phyloP scores from a whole-genome alignment of 2,329 filamentous ascomycete species.

The Hymenoscyphus linearis region DNA sequence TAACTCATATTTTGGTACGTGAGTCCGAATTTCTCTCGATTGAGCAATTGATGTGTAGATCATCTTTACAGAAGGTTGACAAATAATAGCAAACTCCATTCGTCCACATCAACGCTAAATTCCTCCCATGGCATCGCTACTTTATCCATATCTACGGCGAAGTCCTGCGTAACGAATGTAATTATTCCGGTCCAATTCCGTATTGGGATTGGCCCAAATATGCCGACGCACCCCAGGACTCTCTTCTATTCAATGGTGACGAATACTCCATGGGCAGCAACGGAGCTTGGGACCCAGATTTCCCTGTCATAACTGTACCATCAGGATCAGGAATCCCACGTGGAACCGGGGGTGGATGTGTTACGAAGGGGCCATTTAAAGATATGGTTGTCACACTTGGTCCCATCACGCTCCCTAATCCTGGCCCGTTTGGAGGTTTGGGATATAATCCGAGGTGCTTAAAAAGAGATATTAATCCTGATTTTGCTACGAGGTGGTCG shows the following conservation, averaged over 20 bases:
- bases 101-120: conserved; percentile 10
- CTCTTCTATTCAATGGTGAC: conserved; percentile 49
- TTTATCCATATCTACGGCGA: conserved; percentile 37
- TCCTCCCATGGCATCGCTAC: conserved; percentile 40
- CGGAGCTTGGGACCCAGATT: conserved; percentile 33
- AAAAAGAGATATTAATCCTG: conserved; percentile 1
- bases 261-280: conserved; percentile 40
- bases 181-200: conserved; percentile 34
- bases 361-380: conserved; percentile 42
- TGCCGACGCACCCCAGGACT: conserved; percentile 41
- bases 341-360: conserved; percentile 51
- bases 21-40: neutral
- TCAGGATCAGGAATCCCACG: conserved; percentile 30
- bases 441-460: conserved; percentile 8
- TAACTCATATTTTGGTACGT: conserved; percentile 28
- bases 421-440: neutral
- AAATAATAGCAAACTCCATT: conserved; percentile 22
- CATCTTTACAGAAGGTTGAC: neutral
- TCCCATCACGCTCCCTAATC: conserved; percentile 10
- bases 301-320: conserved; percentile 19
- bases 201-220: conserved; percentile 38
- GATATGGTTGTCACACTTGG: conserved; percentile 27
- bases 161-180: conserved; percentile 36
- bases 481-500: neutral
- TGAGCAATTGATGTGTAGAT: neutral